Evolutionary conservation across 2,329 filamentous ascomycete genomes (phyloP).

Genomic region (Colletotrichum godetiae): DNA sequence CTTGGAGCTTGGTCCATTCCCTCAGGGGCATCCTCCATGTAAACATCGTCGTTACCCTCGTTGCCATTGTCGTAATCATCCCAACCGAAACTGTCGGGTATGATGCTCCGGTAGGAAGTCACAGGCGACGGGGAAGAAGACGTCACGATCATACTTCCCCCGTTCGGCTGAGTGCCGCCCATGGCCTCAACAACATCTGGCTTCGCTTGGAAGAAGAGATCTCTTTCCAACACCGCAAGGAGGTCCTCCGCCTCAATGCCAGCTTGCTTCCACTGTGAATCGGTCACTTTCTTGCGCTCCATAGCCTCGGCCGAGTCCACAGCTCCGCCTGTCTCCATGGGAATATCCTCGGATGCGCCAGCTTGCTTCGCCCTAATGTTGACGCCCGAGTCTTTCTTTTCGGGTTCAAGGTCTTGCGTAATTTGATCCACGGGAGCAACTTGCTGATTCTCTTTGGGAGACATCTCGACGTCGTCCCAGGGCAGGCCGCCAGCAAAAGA

Average conservation of each 20-base stretch:
- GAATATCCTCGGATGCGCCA: not conserved
- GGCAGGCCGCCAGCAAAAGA: not conserved
- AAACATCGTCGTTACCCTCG: not conserved
- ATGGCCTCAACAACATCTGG: too few relatives aligned
- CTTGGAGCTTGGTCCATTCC: not conserved
- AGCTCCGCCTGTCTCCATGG: not conserved
- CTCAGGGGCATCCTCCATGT: not conserved
- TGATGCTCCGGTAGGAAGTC: not conserved
- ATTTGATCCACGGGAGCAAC: not conserved
- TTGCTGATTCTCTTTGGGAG: not conserved
- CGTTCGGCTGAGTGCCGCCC: not conserved
- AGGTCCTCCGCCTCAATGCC: conserved; percentile 5
- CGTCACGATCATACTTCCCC: not conserved
- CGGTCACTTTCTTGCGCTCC: not conserved
- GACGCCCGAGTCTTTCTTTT: not conserved
- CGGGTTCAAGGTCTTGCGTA: not conserved
- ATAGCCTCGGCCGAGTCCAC: not conserved
- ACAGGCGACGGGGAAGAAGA: not conserved
- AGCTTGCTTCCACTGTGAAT: not conserved
- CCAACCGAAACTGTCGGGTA: not conserved
- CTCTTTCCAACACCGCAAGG: not conserved
- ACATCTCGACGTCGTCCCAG: not conserved
- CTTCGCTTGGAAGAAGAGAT: not conserved
- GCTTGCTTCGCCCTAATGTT: not conserved
- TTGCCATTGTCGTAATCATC: not conserved